Conservation (phyloP, 768 basidiomycete species). For the Boletus barrowsii region DNA sequence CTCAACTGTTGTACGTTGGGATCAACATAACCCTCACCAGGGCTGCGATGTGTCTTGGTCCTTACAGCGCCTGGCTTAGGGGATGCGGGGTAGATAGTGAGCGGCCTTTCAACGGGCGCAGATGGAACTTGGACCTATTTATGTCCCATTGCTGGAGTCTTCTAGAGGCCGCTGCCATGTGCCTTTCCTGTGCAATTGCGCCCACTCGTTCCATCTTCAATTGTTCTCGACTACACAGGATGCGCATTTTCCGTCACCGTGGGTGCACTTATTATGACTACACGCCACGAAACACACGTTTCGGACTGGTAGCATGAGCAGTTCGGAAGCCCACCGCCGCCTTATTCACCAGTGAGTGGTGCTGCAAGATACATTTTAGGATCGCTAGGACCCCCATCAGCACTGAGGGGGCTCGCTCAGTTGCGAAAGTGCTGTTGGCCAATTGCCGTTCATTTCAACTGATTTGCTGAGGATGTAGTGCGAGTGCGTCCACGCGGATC, state of each 20-base stretch:
- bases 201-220: not conserved
- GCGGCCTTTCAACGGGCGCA: not conserved
- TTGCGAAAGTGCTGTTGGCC: too few relatives aligned
- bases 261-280: not conserved
- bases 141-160: not conserved
- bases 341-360: too few relatives aligned
- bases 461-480: too few relatives aligned
- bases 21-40: not conserved
- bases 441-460: too few relatives aligned
- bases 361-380: too few relatives aligned
- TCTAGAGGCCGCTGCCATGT: not conserved
- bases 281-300: not conserved
- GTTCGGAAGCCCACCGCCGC: too few relatives aligned
- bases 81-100: not conserved
- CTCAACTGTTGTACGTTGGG: too few relatives aligned
- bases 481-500: too few relatives aligned
- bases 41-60: not conserved
- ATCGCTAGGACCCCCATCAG: too few relatives aligned
- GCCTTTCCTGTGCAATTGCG: conserved; percentile 8
- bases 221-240: not conserved
- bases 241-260: not conserved
- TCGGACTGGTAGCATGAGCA: not conserved
- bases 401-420: too few relatives aligned
- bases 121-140: not conserved
- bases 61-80: not conserved